A percentile compares a stretch with the other conserved stretches of the same genome.
Evolutionary conservation across 2,329 filamentous ascomycete species (phyloP).

Genomic region (Emergomyces africanus): DNA sequence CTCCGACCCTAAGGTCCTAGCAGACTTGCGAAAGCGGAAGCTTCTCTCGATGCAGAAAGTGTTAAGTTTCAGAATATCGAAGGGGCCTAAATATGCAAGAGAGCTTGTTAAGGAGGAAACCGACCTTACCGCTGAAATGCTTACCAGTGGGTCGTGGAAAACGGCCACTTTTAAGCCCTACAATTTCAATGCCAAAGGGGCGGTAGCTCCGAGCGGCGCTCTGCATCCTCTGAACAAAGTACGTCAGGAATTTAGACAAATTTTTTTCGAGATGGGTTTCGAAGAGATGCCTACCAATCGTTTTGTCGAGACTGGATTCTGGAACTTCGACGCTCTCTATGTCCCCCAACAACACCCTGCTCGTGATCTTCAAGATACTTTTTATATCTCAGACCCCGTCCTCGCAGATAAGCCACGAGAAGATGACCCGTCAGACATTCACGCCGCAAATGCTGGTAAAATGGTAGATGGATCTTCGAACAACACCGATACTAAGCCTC

Average conservation of each 20-base stretch:
- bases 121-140: conserved; percentile 87
- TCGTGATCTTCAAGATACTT: conserved; percentile 93
- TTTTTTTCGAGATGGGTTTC: conserved; percentile 99
- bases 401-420: conserved; percentile 54
- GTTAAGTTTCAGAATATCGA: conserved; percentile 69
- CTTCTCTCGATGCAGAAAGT: conserved; percentile 73
- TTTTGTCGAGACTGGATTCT: conserved; percentile 94
- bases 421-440: conserved; percentile 36
- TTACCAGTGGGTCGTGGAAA: conserved; percentile 79
- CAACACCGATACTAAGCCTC: conserved; percentile 32
- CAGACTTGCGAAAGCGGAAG: conserved; percentile 85
- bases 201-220: conserved; percentile 35
- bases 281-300: conserved; percentile 93
- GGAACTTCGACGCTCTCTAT: conserved; percentile 96
- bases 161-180: conserved; percentile 76
- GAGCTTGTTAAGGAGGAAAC: conserved; percentile 90
- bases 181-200: conserved; percentile 60
- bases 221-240: conserved; percentile 71
- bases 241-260: conserved; percentile 85
- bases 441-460: conserved; percentile 26
- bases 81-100: conserved; percentile 77
- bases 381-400: conserved; percentile 89
- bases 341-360: conserved; percentile 97
- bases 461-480: conserved; percentile 32
- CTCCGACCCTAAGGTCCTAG: conserved; percentile 59